A percentile compares a stretch with the other conserved stretches of the same genome.
Evolutionary conservation across 228 moss, liverwort and hornwort species (phyloP).

Genomic region (Sphagnum magellanicum): DNA sequence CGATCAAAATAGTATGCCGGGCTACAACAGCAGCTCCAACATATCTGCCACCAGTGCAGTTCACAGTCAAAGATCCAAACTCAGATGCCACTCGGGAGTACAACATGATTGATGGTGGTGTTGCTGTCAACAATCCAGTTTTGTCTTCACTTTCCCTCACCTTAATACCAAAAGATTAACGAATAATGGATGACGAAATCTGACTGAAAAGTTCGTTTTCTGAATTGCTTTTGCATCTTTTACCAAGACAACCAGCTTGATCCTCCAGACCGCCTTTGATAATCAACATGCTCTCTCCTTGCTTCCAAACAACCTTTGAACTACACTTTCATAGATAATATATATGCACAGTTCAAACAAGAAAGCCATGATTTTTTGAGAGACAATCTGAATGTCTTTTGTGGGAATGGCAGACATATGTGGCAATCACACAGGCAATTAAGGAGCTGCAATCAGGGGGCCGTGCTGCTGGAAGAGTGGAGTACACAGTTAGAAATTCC

Average conservation of each 20-base stretch:
- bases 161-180: background rate
- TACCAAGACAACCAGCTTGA: background rate
- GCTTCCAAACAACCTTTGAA: background rate
- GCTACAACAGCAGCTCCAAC: conserved; percentile 55
- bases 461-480: conserved; percentile 16
- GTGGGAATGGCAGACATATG: conserved; percentile 30
- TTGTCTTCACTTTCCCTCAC: no score
- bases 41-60: conserved; percentile 51
- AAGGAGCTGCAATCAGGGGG: conserved; percentile 36
- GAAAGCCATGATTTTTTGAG: no score
- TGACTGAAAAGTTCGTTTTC: background rate
- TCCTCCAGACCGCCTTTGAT: background rate
- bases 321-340: background rate
- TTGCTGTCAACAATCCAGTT: conserved; percentile 66
- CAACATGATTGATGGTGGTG: conserved; percentile 57
- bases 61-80: conserved; percentile 28
- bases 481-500: conserved; percentile 22
- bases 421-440: conserved; percentile 53
- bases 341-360: no score
- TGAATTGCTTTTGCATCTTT: background rate
- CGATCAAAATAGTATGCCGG: conserved; percentile 48
- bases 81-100: conserved; percentile 27
- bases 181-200: background rate
- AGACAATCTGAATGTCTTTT: background rate
- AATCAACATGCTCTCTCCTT: background rate